Base-by-base conservation (phyloP, 805 yeast genomes). In the Ogataea populi-albae region DNA sequence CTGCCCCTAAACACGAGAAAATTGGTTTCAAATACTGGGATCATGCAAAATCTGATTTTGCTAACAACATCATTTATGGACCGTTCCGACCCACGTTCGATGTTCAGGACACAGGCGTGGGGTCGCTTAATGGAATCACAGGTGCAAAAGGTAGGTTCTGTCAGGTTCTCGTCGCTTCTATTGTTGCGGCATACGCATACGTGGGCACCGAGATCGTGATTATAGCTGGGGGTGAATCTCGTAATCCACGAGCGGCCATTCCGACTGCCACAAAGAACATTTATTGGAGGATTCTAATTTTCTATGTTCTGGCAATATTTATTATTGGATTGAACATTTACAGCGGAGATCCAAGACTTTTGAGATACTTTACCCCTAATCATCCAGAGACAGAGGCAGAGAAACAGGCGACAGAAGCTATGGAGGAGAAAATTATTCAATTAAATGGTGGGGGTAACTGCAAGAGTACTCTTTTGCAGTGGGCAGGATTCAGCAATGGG, bases 201-300 rank as follows among this genome's bases (percentile, higher is more conserved):
- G 77, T 83, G 32, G 95, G 95, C 0, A 82, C 88, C 1, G 95
- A 86, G 47, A 78, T 81, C 55, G 89, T 86, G 9, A 78, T 85
- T 45, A 76, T 85, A 36, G 91, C 93, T 3, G 87, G 91, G 5
- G 85, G 89, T 57, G 95, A 86, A 57, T 84, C 89, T n/a, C 68
- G 80, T 41, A 80, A 83, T 46, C 95, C 95, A 4, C 66, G 93
- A 45, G 76, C 71, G 42, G 79, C 91, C 0, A 66, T 86, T 12
- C 94, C 94, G 1, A 70, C 79, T 8, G 91, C 93, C 1, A 83
- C 89, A 3, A 78, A 71, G 47, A 68, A 82, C 47, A 86, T 84
- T 3, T 83, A 84, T 54, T 81, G 84, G 71, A 66, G 89, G 49
- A 74, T 86, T 23, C 49, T 81, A 4, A 35, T 81, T 1, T 73